Evolutionary conservation across 352 stramenopile genomes (phyloP).

Genomic region (Aphanomyces euteiches): DNA sequence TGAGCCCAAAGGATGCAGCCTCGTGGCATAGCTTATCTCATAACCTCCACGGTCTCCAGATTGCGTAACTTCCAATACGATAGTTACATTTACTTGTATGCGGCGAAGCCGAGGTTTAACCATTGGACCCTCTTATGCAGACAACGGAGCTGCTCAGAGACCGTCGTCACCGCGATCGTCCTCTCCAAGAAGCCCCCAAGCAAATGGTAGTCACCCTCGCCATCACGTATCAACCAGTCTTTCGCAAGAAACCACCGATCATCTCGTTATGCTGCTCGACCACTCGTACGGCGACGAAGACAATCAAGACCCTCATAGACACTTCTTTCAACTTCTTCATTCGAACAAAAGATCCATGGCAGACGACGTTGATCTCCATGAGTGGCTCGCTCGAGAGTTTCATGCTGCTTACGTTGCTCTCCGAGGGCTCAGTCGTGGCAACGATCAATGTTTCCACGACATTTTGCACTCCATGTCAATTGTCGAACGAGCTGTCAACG

Average conservation of each 20-base stretch:
- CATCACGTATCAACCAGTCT: too few species aligned
- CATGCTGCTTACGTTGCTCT: background rate
- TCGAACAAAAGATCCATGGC: background rate
- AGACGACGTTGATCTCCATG: slow-evolving; percentile 11
- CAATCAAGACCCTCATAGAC: background rate
- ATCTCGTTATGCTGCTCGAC: background rate
- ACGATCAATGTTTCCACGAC: background rate
- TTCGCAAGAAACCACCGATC: background rate
- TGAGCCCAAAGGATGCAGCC: background rate
- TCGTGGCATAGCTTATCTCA: background rate
- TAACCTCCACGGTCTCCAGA: background rate
- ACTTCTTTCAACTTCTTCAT: slow-evolving; percentile 2
- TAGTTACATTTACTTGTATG: background rate
- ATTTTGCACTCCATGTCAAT: slow-evolving; percentile 19
- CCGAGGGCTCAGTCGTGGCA: background rate
- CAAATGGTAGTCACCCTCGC: too few species aligned
- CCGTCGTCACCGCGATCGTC: background rate
- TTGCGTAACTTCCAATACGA: slow-evolving; percentile 1
- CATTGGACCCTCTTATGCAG: too few species aligned
- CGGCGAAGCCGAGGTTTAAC: background rate
- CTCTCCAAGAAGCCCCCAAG: background rate
- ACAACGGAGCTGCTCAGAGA: background rate
- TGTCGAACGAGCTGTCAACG: slow-evolving; percentile 24
- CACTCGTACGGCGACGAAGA: background rate
- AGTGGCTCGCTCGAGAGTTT: background rate